phyloP scores from a whole-genome alignment of 1,284 basidiomycete genomes.

The Ustilago xerochloae region DNA sequence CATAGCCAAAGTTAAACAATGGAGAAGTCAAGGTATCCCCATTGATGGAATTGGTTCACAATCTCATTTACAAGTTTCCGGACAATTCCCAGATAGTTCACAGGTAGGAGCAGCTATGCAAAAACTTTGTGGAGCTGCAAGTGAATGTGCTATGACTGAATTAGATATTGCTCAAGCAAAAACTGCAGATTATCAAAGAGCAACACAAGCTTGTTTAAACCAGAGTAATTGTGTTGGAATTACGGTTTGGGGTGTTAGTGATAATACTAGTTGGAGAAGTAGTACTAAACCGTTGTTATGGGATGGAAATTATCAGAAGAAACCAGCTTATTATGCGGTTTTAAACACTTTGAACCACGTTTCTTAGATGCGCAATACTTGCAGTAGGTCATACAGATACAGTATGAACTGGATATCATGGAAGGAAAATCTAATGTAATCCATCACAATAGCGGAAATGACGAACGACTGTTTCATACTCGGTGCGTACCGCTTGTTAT shows the following conservation, averaged over 20 bases:
- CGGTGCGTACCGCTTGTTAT: not conserved
- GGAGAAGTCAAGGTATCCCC: constrained; percentile 19
- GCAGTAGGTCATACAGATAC: too few species aligned
- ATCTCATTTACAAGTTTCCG: constrained; percentile 14
- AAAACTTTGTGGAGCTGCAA: constrained; percentile 7
- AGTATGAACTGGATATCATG: too few species aligned
- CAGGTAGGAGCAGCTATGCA: constrained; percentile 15
- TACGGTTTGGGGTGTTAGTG: constrained; percentile 27
- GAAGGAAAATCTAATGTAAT: too few species aligned
- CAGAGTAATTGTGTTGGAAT: constrained; percentile 20
- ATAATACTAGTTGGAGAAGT: constrained; percentile 13
- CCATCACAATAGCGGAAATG: too few species aligned
- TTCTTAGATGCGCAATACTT: not conserved
- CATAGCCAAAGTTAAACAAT: constrained; percentile 20
- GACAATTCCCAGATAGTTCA: constrained; percentile 12
- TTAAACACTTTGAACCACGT: constrained; percentile 22
- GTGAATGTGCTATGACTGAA: constrained; percentile 28
- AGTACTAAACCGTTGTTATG: constrained; percentile 15
- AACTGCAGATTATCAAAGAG: constrained; percentile 1
- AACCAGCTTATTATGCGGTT: constrained; percentile 19
- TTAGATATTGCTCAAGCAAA: constrained; percentile 19
- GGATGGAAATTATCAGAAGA: constrained; percentile 20
- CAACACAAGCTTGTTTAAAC: constrained; percentile 15
- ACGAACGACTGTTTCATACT: not conserved
- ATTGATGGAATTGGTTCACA: constrained; percentile 34